A percentile compares a stretch with the other conserved stretches of the same genome.
Evolutionary conservation across 2,329 filamentous ascomycete genomes (phyloP).

Genomic region (Lachnellula hyalina): DNA sequence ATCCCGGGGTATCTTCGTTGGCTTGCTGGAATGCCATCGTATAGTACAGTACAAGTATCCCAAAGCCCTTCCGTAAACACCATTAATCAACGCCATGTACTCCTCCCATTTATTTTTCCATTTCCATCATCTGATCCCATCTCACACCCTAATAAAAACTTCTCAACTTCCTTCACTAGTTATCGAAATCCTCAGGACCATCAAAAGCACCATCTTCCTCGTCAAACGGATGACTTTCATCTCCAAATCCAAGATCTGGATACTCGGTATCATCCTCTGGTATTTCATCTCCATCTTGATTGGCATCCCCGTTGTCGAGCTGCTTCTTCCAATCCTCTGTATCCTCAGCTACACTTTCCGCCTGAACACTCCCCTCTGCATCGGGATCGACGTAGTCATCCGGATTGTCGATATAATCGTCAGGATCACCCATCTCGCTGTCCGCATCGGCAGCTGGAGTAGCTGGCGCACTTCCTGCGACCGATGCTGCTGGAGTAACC

Average conservation of each 20-base stretch:
- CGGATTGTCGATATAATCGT: not conserved
- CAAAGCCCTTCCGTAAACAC: not conserved
- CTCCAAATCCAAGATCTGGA: not conserved
- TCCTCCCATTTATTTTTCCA: not conserved
- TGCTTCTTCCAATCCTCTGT: not conserved
- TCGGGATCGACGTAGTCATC: not conserved
- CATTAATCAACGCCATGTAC: not conserved
- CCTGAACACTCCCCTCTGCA: not conserved
- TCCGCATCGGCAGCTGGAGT: not conserved
- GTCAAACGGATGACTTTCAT: not conserved
- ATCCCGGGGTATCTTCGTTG: no score
- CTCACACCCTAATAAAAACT: no score
- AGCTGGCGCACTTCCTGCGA: not conserved
- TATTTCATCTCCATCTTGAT: not conserved
- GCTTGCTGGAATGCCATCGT: not conserved
- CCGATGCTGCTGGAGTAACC: no score
- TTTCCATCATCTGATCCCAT: no score
- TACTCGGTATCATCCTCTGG: not conserved
- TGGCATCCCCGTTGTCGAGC: not conserved
- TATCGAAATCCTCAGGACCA: not conserved
- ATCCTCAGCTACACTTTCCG: not conserved
- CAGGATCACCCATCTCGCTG: not conserved
- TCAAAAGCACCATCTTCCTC: conserved; percentile 1
- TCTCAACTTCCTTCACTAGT: not conserved
- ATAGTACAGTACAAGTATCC: not conserved